Evolutionary conservation across 2,329 filamentous ascomycete species (phyloP), one percentile per base, ranked within the genome.

Genomic region (Colletotrichum eleusines): DNA sequence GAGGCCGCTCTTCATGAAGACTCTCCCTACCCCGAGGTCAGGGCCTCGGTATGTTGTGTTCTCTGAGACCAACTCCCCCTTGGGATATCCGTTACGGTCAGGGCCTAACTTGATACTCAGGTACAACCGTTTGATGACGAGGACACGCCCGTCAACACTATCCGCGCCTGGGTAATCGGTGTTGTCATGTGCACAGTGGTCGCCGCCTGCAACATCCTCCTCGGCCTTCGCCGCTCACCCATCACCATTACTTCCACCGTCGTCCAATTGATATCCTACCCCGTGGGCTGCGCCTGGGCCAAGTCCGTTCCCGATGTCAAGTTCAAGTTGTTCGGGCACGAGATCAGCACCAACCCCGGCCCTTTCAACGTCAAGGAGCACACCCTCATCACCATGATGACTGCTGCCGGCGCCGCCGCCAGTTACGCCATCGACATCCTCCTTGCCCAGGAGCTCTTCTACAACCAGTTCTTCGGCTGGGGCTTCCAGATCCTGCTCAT

Each of bases 81-180:
- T n/a, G 18, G 2, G 1, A 26, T 8, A 33, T 16, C 12, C 14
- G 35, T 26, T 2, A 26, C 18, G 40, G 18, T n/a, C 40, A 4
- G 26, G 58, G 40, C 44, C 38, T 82, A 12, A 31, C 18, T 8
- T 46, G 44, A n/a, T 12, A 2, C 23, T 2, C 33, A 72, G 69
- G 69, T 72, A 2, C 60, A 60, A 57, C 69, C 69, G 5, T 72
- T 70, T 71, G 82, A 85, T 66, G 85, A 87, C 63, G 81, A 84
- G 53, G 86, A 88, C n/a, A 76, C 87, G 5, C 84, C 86, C 8
- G 81, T 84, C 68, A 87, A 87, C 76, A 91, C 89, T 4, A 82
- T 91, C 68, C 88, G 89, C 26, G 87, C 88, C 48, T 91, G 89
- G 89, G 73, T 77, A 7, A 87, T 91, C 66, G 89, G 89, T 42